phyloP scores from a whole-genome alignment of 2,329 filamentous ascomycete species.

The Ilyonectria robusta region DNA sequence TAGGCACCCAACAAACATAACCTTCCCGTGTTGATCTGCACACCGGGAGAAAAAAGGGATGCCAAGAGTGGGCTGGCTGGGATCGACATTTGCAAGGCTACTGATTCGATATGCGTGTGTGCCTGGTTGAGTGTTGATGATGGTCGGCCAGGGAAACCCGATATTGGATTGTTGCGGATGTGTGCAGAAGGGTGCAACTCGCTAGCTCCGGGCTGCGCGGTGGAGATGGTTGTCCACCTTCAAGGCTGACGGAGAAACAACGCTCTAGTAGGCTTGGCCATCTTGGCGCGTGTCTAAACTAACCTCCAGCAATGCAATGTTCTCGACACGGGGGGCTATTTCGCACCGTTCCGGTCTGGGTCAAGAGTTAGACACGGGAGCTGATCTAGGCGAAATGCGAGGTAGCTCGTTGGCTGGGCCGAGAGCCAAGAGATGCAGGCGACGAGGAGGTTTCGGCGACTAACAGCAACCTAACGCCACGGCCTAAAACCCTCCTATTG shows the following conservation, averaged over 20 bases:
- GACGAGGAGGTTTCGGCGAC: not conserved
- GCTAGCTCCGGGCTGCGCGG: not conserved
- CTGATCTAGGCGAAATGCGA: not conserved
- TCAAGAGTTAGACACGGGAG: not conserved
- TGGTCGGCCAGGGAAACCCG: not conserved
- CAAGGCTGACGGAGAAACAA: constrained; percentile 18
- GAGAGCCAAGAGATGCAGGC: not conserved
- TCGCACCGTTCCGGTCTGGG: not conserved
- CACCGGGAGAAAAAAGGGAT: not conserved
- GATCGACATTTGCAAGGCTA: not conserved
- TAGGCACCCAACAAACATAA: not conserved
- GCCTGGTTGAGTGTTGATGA: not conserved
- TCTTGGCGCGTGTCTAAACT: constrained; percentile 34
- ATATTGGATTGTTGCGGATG: not conserved
- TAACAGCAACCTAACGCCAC: not conserved
- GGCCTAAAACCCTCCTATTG: not conserved
- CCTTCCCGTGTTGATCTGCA: constrained; percentile 5
- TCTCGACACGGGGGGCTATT: not conserved
- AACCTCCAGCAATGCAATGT: constrained; percentile 23
- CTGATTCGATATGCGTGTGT: not conserved
- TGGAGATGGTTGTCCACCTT: not conserved
- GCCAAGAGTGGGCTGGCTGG: not conserved
- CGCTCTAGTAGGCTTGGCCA: constrained; percentile 16
- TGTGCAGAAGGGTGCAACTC: not conserved
- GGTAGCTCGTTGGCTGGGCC: not conserved